Evolutionary conservation across 352 stramenopile genomes (phyloP), one percentile per base, ranked within the genome.

Genomic region (Phytopythium boreale): DNA sequence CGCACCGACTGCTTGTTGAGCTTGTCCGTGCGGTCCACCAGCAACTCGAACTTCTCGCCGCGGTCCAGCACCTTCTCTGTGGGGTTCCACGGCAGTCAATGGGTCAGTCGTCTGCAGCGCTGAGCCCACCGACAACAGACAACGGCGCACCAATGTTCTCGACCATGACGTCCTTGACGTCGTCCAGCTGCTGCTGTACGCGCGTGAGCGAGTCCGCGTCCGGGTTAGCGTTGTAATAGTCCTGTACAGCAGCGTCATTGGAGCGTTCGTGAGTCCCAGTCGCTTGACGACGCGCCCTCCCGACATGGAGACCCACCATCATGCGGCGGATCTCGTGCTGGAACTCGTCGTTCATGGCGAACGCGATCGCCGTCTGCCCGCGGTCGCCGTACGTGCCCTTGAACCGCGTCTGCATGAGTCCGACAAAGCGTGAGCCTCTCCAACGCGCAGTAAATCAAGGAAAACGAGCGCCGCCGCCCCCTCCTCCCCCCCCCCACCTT

Each of bases 121-220:
- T 22, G 20, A 53, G 14, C n/a, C n/a, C n/a, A 17, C 20, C 47
- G n/a, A 19, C 34, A 10, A 39, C 34, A 39, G 31, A 36, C 31
- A 39, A 3, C 34, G 34, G 7, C 75, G 57, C 63, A 88, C 82
- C 81, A 69, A 99, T 99, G 74, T 99, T 99, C 71, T 99, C 90
- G 37, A 99, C 90, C 96, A 99, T 99, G 58, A 98, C 92, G 69
- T 97, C 93, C 71, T 99, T 99, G 4, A 99, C 96, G 53, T 98
- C 93, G 69, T 99, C 96, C 60, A 99, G 95, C 82, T 99, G 95
- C 67, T 90, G 88, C 74, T 98, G 91, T 34, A 99, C 95, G 4
- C 79, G 70, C 29, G 86, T 90, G 61, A 98, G 89, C 61, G 90
- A 92, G 75, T 99, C 96, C 27, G 96, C 87, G 37, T 97, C 85